Evolutionary conservation across 1,139 yeast genomes (phyloP), one percentile per base, ranked within the genome.

Genomic region (Candida freyschussii): DNA sequence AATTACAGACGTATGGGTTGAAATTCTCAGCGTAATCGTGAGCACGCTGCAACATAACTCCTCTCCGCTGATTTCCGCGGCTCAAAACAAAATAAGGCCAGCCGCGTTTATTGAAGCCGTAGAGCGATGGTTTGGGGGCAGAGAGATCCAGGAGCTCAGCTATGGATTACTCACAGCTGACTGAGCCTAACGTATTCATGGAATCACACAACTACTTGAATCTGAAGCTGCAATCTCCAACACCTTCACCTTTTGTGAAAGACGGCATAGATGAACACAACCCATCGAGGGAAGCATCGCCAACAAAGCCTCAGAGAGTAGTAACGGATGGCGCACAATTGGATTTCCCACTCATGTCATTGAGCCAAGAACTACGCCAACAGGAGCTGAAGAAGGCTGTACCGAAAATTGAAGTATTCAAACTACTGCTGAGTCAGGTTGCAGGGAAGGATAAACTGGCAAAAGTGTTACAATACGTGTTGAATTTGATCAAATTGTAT

Each of bases 401-500:
- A 9, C 26, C 47, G 26, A 50, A 44, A 21, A 37, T 61, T 53
- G 78, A 73, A 31, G 59, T 78, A 5, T 60, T 77, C 36, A 68
- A 76, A 59, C 60, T 62, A 23, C 59, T 74, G 59, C 56, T 78
- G 37, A 71, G 69, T 40, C 68, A 69, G 36, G 56, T 79, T 17
- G 67, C 73, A 3, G 89, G 89, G 21, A 81, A 80, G 53, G 91
- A 81, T 50, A 78, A 79, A 48, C 40, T 78, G 44, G 82, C 85
- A 21, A 81, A 81, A 48, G 62, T 75, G 5, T 63, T 75, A 18
- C 82, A 77, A 47, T 80, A 79, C 48, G 53, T 70, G 0, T 55
- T 81, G 32, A 67, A 81, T 39, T 55, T 80, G 19, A 52, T 78
- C 19, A 59, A 74, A 17, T 57, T 67, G 37, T 75, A 77, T 49